Conservation (phyloP, 768 basidiomycete genomes). For the Podaxis pistillaris region DNA sequence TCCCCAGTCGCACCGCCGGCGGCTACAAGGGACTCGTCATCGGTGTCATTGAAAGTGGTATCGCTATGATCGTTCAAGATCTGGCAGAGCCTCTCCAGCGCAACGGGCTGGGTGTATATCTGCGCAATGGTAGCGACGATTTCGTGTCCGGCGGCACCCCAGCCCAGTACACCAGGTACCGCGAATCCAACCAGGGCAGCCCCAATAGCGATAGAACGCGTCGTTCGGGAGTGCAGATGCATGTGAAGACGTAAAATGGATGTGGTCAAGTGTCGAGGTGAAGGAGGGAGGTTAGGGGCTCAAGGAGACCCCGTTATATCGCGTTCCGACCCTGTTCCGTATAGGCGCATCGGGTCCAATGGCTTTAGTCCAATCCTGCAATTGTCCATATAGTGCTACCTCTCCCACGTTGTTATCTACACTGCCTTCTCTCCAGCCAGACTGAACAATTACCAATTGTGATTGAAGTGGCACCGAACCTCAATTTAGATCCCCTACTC, state of each 20-base stretch:
- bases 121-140: slow-evolving; percentile 94
- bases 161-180: slow-evolving; percentile 5
- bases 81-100: slow-evolving; percentile 61
- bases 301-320: background rate
- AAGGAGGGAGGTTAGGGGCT: background rate
- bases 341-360: too few species aligned
- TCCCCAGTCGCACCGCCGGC: slow-evolving; percentile 6
- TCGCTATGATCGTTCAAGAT: slow-evolving; percentile 57
- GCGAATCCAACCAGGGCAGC: background rate
- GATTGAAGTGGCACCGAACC: too few species aligned
- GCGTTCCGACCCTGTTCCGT: background rate
- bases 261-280: background rate
- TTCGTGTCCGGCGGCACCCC: slow-evolving; percentile 66
- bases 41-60: slow-evolving; percentile 22
- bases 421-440: background rate
- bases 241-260: background rate
- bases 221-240: background rate
- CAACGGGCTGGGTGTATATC: slow-evolving; percentile 78
- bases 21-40: background rate
- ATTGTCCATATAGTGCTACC: background rate
- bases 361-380: background rate
- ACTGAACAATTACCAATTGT: too few species aligned
- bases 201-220: slow-evolving; percentile 1
- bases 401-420: background rate
- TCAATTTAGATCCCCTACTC: too few species aligned